Base-by-base conservation (phyloP, 1,284 basidiomycete genomes). In the Fomes fomentarius region DNA sequence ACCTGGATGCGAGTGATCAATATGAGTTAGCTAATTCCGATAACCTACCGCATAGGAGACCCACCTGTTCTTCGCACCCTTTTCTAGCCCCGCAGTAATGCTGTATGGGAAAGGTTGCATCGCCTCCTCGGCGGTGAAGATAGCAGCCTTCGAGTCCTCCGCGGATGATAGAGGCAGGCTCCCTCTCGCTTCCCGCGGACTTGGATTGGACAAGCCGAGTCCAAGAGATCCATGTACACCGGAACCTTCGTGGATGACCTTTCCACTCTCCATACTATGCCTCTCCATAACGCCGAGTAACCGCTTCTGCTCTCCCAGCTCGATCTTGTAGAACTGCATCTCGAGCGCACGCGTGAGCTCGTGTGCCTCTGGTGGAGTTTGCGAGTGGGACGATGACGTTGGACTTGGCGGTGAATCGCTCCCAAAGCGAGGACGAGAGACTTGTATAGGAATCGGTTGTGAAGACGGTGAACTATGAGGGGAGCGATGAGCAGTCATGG, bases 61-160 rank as follows among this genome's bases (percentile, higher is more conserved):
- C 43, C 52, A 92, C 92, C 89, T 80, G 65, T 98, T 98, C 78
- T 98, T 96, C 11, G 86, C 81, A 11, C 96, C 96, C 63, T 96
- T 93, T 74, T 98, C 96, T 4, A 99, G 83, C 2, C 94, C 96
- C 4, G 96, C 96, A 0, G 93, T 94, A 63, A 99, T 99, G 56
- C 93, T 95, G 71, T 90, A 98, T 66, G 96, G 84, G 77, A 96
- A 86, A 53, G 72, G 52, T 55, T 57, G 46, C 33, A 59, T 65
- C 0, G 53, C 52, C 34, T 60, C 65, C 57, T 56, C 52, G 4
- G 49, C 56, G 11, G 50, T 34, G 19, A 31, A 31, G 17, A 47
- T 52, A 12, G 47, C 52, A 14, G 35, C 25, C 15, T 39, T 24
- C 8, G 53, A 4, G 30, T 53, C 69, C 54, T 47, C 22, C n/a